Evolutionary conservation across 1,284 basidiomycete genomes (phyloP).

Genomic region (Leccinum fuscescens): DNA sequence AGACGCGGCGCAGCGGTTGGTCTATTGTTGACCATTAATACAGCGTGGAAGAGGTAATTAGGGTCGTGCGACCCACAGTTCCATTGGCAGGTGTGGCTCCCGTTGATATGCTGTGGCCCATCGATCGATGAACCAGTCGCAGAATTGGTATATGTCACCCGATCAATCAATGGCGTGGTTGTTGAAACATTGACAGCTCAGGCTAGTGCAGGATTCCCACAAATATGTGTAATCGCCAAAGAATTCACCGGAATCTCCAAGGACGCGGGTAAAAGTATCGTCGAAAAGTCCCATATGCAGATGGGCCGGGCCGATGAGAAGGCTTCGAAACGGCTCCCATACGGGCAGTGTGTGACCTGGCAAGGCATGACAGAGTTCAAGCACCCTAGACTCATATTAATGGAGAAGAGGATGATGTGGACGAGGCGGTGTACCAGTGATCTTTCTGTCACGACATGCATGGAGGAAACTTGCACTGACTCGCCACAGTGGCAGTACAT

Average conservation of each 20-base stretch:
- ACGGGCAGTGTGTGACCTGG: background rate
- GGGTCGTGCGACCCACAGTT: background rate
- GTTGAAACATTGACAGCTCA: background rate
- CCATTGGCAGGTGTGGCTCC: background rate
- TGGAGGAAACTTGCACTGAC: background rate
- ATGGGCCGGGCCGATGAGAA: background rate
- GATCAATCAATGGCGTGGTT: background rate
- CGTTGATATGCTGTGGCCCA: background rate
- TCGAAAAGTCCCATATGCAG: background rate
- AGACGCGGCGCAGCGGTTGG: background rate
- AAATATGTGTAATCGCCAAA: background rate
- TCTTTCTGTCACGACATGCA: background rate
- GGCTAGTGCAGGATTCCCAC: background rate
- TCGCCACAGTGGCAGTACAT: background rate
- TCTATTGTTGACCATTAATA: background rate
- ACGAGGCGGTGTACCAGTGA: slow-evolving; percentile 1
- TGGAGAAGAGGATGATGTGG: too few relatives aligned
- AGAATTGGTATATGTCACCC: background rate
- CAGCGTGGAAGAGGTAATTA: background rate
- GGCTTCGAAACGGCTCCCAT: background rate
- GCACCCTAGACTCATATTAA: background rate
- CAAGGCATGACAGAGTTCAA: background rate
- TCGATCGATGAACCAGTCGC: background rate
- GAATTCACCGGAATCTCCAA: background rate
- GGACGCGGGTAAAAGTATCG: background rate